Evolutionary conservation across 2,329 filamentous ascomycete species (phyloP).

Genomic region (Emmonsiellopsis sp.): DNA sequence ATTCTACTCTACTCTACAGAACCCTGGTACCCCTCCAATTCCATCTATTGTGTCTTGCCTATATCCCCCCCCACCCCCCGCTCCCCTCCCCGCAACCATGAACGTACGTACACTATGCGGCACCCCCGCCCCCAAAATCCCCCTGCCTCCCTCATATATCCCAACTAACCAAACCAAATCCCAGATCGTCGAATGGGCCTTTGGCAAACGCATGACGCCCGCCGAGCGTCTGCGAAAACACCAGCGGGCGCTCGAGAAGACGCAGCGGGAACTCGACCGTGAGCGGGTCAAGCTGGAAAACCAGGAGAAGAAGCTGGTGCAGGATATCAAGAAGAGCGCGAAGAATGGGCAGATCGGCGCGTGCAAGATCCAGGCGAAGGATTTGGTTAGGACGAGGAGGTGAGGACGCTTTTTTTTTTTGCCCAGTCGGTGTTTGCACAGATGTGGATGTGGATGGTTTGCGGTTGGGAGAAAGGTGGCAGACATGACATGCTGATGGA

Average conservation of each 20-base stretch:
- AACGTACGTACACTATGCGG: conserved; percentile 26
- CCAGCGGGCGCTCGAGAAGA: conserved; percentile 93
- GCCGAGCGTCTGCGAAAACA: conserved; percentile 60
- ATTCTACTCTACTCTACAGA: no score
- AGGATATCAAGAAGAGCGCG: conserved; percentile 95
- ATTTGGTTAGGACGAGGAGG: conserved; percentile 83
- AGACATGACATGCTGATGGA: not conserved
- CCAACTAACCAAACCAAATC: not conserved
- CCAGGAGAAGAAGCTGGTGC: conserved; percentile 93
- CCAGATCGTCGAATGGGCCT: conserved; percentile 98
- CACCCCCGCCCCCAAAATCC: not conserved
- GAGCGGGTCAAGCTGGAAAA: conserved; percentile 94
- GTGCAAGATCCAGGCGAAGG: conserved; percentile 96
- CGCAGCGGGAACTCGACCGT: conserved; percentile 89
- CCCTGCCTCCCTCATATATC: not conserved
- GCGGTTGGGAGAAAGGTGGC: not conserved
- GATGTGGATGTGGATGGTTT: not conserved
- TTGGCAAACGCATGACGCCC: conserved; percentile 98
- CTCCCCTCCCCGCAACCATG: conserved; percentile 18
- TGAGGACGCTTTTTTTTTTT: no score
- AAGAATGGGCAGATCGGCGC: conserved; percentile 99
- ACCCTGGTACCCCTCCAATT: no score
- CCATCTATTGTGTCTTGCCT: not conserved
- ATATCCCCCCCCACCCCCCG: not conserved
- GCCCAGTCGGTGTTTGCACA: no score